Evolutionary conservation across 805 yeast genomes (phyloP), one percentile per base, ranked within the genome.

Genomic region (Candida stauntonica): DNA sequence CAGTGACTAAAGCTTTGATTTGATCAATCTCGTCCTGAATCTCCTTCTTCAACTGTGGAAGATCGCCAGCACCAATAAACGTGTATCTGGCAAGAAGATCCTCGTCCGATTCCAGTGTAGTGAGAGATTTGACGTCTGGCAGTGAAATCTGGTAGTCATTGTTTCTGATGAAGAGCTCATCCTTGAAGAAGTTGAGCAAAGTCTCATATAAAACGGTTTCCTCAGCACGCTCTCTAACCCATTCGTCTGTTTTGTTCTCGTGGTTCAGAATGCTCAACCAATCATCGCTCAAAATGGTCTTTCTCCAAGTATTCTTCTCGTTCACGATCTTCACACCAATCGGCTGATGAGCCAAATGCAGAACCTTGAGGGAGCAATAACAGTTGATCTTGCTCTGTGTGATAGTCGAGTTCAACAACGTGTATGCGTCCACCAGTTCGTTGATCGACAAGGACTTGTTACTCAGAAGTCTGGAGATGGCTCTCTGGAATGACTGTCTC

Each of bases 261-360:
- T 63, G 52, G 24, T 57, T 42, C 5, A 59, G 54, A 12, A 75
- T 57, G 15, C 57, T 52, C 6, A 54, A 44, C 81, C 85, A 77
- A 45, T 75, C 67, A 46, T 81, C 83, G 44, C 49, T 58, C 33
- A 64, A 60, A 17, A 84, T 58, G 32, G 81, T 64, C 45, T 88
- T 64, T 46, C 74, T 67, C 87, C 89, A 83, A 0, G 80, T 59
- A 7, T 67, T 46, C 7, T 61, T 58, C 31, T 61, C 66, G 32
- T 60, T 60, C 17, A 61, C 55, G 3, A 41, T 46, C 41, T 66
- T 70, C 35, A 62, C 61, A 12, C 47, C 38, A 13, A 51, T 41
- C 7, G 52, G 41, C 8, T 50, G 50, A 18, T 50, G 48, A 7
- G 56, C 54, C 33, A 71, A 55, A 7, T 75, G 68, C 1, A 81